Conservation (phyloP, 106 monocot genomes). For the Dendrobium officinale region DNA sequence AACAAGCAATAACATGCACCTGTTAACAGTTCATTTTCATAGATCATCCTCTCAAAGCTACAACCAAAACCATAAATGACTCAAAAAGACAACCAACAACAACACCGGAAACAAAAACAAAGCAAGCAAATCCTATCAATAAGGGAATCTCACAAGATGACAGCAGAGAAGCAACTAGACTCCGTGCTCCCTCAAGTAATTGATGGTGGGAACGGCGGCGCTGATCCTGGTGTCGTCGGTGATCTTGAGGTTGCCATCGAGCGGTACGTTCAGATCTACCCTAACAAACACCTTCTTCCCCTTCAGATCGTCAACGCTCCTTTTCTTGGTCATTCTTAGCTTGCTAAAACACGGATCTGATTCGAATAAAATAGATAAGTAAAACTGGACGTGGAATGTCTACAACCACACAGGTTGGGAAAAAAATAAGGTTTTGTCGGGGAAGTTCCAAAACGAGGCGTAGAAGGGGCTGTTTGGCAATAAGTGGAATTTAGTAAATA, state of each 20-base stretch:
- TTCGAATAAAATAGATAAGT: no score
- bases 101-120: neutral
- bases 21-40: no score
- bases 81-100: no score
- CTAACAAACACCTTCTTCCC: slow-evolving; percentile 42
- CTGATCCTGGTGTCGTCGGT: slow-evolving; percentile 63
- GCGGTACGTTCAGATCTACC: slow-evolving; percentile 49
- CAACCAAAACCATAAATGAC: neutral
- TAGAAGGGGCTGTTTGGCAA: no score
- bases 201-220: slow-evolving; percentile 65
- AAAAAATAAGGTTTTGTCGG: no score
- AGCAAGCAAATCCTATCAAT: neutral
- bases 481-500: no score
- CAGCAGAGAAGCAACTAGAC: slow-evolving; percentile 50
- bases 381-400: no score
- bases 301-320: slow-evolving; percentile 32
- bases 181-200: slow-evolving; percentile 40
- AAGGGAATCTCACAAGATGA: slow-evolving; percentile 39
- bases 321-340: slow-evolving; percentile 32
- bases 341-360: neutral
- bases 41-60: no score
- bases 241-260: slow-evolving; percentile 52
- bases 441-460: no score
- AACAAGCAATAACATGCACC: no score
- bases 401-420: no score